Evolutionary conservation across 331 rosid species (phyloP), one percentile per base, ranked within the genome.

Genomic region (Pyracantha coccinea): DNA sequence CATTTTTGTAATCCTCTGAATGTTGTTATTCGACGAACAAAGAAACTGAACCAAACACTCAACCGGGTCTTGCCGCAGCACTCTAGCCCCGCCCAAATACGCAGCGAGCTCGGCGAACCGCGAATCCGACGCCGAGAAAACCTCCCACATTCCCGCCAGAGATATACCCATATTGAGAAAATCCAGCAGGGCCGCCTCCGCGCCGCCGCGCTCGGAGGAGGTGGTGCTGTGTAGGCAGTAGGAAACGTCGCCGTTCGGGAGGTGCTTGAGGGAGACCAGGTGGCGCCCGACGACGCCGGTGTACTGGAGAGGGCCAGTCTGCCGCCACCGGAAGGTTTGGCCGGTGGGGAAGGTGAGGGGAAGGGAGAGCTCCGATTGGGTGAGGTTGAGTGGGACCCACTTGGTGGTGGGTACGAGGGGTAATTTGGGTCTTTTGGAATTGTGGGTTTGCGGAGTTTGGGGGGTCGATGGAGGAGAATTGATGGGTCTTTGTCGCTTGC

Each of bases 321-420:
- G 87, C 29, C 78, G 85, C 99, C 99, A 92, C 38, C 95, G 84
- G 92, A 94, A 94, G 80, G 97, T 92, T 84, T 94, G 99, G 77
- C 99, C 99, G 28, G 99, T 94, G 61, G 97, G 99, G 87, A 94
- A 94, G 50, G 97, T 94, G 88, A 90, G 96, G 28, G 90, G 90
- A 29, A 94, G 21, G 17, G 80, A 92, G 85, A 94, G 99, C 75
- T 92, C 97, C 27, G 86, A 78, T 32, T 63, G 84, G 79, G 79
- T 7, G 21, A 94, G 78, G 38, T 86, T 77, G 62, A 94, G 93
- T 0, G 96, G 75, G 45, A 74, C 78, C 99, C 99, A 94, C 25
- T 83, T 58, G 74, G 68, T 64, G 38, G 84, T 64, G 38, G 84
- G 35, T 78, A 44, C 17, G 69, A 68, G 25, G 61, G 60, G 57